These are phyloP conservation scores for Tephrocybe sp. DNA, from an alignment of 768 basidiomycete species.

Conservation along the genomic window DNA sequence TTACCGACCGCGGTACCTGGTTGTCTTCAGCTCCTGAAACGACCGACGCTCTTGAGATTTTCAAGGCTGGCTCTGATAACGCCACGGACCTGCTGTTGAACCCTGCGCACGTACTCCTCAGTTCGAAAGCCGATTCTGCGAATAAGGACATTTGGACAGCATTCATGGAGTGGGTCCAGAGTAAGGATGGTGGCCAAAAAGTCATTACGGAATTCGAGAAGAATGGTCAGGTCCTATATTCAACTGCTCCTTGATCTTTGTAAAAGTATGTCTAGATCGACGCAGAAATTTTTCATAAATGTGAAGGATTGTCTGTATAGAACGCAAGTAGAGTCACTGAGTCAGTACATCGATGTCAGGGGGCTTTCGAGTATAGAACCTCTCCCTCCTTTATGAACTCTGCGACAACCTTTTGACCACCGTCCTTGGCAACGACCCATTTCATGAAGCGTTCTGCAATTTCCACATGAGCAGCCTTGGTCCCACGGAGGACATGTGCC, in stretches of 20 bases:
- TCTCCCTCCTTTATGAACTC: constrained; percentile 36
- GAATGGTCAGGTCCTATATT: constrained; percentile 29
- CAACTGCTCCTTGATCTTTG: constrained; percentile 22
- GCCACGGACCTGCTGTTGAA: constrained; percentile 43
- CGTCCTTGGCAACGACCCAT: constrained; percentile 39
- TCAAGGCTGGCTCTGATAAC: constrained; percentile 39
- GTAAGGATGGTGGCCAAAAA: constrained; percentile 41
- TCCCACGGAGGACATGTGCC: constrained; percentile 40
- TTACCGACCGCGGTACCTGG: constrained; percentile 50
- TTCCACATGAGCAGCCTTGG: constrained; percentile 26
- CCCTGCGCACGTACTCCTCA: constrained; percentile 45
- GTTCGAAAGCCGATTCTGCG: constrained; percentile 21
- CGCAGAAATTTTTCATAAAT: no score
- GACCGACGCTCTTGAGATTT: constrained; percentile 32
- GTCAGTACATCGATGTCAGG: no score
- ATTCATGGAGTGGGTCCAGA: constrained; percentile 47
- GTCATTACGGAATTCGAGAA: constrained; percentile 41
- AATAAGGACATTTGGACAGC: constrained; percentile 29
- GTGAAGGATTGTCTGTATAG: neutral
- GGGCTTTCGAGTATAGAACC: constrained; percentile 31
- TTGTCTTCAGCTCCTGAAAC: constrained; percentile 37
- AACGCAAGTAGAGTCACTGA: no score
- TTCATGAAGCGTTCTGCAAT: constrained; percentile 39
- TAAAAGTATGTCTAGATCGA: neutral
- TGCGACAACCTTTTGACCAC: constrained; percentile 44